Base-by-base conservation (phyloP, 2,329 filamentous ascomycete genomes). In the Ustilaginoidea virens region DNA sequence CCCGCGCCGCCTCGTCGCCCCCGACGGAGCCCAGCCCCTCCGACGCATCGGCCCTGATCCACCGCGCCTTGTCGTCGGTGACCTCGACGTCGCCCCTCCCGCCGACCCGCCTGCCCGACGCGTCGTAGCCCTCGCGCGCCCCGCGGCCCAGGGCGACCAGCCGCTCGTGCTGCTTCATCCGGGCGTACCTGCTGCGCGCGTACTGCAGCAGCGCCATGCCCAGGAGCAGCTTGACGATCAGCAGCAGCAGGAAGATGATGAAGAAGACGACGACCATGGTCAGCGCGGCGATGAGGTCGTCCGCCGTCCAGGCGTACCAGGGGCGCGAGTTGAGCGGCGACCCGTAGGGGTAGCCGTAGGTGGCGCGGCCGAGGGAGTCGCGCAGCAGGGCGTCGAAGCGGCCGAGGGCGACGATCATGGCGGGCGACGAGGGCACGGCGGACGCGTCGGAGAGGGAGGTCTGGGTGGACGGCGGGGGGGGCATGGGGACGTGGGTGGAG, bases 251-350 rank as follows among this genome's bases (percentile, higher is more conserved):
- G 52, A 92, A 96, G 17, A 75, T 63, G 6, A 86, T 75, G 22
- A 94, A 69, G 48, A 94, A 81, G 41, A 96, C 76, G 7, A 90
- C 66, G 1, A 85, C 55, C 74, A 87, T 86, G n/a, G 86, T 92
- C 0, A 74, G 47, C 4, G 75, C 63, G 1, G 82, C 80, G 36
- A 90, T 81, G 15, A 67, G 49, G 43, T 86, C 78, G 46, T 90
- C 81, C 1, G 74, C 65, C 1, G 63, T 73, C 64, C 72, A 79
- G 11, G 56, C 45, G 42, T 60, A 61, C 58, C 62, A 69, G 2
- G 58, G 49, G 1, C 55, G 50, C 1, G 49, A 47, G 33, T 57
- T 51, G 21, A 51, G 39, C 0, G 53, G 47, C 2, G 53, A 44
- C 27, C 51, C 56, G 23, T 60, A 58, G 0, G 65, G 63, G 13